Conservation (phyloP, 2,329 filamentous ascomycete genomes). For the Monilinia polystroma region DNA sequence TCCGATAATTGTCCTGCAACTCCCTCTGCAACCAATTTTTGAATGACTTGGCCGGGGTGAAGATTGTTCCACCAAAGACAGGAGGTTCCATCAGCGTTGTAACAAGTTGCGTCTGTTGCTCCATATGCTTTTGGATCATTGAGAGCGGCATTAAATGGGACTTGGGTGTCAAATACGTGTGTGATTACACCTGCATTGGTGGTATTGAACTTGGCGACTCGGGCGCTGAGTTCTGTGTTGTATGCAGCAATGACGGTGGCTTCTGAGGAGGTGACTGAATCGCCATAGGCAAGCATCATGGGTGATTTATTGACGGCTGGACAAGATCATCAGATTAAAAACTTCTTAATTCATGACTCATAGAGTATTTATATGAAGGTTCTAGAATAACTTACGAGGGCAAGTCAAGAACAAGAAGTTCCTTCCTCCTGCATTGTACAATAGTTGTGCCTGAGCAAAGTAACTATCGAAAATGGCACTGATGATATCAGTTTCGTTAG, state of each 20-base stretch:
- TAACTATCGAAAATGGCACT: constrained; percentile 47
- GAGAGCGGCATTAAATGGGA: neutral
- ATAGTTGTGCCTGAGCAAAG: constrained; percentile 44
- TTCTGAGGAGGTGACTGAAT: neutral
- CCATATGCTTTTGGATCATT: constrained; percentile 24
- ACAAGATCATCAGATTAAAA: neutral
- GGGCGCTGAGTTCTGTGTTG: neutral
- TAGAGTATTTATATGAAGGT: no score
- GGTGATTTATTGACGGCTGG: neutral
- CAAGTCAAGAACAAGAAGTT: constrained; percentile 51
- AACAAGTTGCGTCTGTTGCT: constrained; percentile 28
- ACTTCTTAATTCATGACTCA: neutral
- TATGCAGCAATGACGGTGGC: neutral
- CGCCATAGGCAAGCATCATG: constrained; percentile 12
- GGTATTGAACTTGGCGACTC: constrained; percentile 1
- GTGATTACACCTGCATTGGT: neutral
- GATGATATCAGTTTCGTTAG: constrained; percentile 38
- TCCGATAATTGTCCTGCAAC: constrained; percentile 11
- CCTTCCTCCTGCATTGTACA: constrained; percentile 48
- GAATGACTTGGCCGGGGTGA: constrained; percentile 30
- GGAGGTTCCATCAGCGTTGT: constrained; percentile 28
- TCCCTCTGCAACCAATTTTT: constrained; percentile 26
- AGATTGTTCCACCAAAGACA: constrained; percentile 32
- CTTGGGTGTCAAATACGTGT: constrained; percentile 1
- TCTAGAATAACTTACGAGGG: constrained; percentile 38